Percentiles rank a stretch among this genome's conserved stretches.
These are phyloP conservation scores for Pleurotus platypus DNA, from an alignment of 768 basidiomycete genomes.

Conservation along the genomic window DNA sequence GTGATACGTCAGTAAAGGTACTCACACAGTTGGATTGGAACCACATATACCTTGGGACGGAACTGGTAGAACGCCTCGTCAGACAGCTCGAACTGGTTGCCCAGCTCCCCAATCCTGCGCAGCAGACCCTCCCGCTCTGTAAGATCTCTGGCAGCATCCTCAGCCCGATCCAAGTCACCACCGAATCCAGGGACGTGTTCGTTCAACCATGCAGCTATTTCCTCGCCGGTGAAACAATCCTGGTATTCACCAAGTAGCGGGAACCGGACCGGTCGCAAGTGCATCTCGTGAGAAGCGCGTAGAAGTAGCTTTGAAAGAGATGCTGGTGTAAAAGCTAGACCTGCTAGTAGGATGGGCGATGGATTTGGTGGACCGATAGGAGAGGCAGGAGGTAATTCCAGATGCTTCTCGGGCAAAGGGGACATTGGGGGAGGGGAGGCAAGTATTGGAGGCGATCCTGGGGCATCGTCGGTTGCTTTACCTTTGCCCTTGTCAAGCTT, in stretches of 20 bases:
- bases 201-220: constrained; percentile 82
- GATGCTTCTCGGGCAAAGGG: constrained; percentile 24
- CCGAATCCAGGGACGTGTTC: constrained; percentile 75
- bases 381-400: constrained; percentile 39
- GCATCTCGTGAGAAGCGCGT: constrained; percentile 70
- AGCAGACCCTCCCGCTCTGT: constrained; percentile 59
- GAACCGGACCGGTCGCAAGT: constrained; percentile 67
- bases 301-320: constrained; percentile 67
- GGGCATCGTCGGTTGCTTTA: constrained; percentile 46
- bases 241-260: constrained; percentile 82
- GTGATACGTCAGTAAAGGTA: background rate
- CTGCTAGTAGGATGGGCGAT: constrained; percentile 66
- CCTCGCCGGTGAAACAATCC: constrained; percentile 86
- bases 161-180: constrained; percentile 74
- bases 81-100: constrained; percentile 74
- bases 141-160: constrained; percentile 65
- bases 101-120: constrained; percentile 77
- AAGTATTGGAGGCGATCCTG: constrained; percentile 27
- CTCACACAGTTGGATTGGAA: background rate
- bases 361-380: constrained; percentile 36
- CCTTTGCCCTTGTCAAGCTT: constrained; percentile 87
- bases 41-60: constrained; percentile 59
- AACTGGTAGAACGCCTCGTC: constrained; percentile 86
- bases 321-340: constrained; percentile 61
- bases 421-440: constrained; percentile 65